Conservation (phyloP, 108 stramenopile species). For the Skeletonema costatum region DNA sequence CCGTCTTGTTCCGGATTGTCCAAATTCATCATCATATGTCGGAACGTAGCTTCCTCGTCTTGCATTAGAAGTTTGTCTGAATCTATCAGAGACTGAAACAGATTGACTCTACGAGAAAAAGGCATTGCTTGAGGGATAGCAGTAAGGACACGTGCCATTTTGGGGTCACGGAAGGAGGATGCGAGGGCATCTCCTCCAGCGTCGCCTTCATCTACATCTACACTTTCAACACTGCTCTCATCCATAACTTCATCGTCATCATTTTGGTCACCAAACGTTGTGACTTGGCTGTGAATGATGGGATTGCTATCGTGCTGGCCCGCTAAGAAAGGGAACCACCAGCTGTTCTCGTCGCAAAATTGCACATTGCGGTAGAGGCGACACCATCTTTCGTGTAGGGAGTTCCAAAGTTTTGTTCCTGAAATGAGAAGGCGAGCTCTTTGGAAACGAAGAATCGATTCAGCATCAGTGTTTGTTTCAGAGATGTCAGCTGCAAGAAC, state of each 20-base stretch:
- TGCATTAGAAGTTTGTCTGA: slow-evolving; percentile 67
- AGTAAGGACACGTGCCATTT: slow-evolving; percentile 83
- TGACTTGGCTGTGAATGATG: slow-evolving; percentile 45
- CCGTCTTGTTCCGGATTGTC: slow-evolving; percentile 42
- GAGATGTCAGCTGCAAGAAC: slow-evolving; percentile 57
- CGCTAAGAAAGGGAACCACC: slow-evolving; percentile 76
- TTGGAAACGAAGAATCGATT: slow-evolving; percentile 24
- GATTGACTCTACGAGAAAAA: slow-evolving; percentile 77
- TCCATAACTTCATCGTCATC: slow-evolving; percentile 34
- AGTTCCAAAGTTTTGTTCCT: slow-evolving; percentile 86
- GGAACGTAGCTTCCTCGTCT: slow-evolving; percentile 42
- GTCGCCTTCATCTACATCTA: slow-evolving; percentile 21
- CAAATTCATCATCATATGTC: slow-evolving; percentile 40
- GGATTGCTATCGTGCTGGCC: slow-evolving; percentile 53
- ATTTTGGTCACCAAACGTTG: slow-evolving; percentile 33
- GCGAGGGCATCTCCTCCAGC: slow-evolving; percentile 75
- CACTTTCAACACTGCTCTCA: slow-evolving; percentile 28
- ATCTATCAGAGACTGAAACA: slow-evolving; percentile 76
- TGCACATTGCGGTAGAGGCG: slow-evolving; percentile 57
- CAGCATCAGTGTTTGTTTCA: not conserved
- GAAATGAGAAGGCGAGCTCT: slow-evolving; percentile 65
- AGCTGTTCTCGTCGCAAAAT: slow-evolving; percentile 78
- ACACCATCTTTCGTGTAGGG: slow-evolving; percentile 84
- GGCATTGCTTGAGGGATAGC: slow-evolving; percentile 84
- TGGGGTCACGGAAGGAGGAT: slow-evolving; percentile 76